phyloP scores from a whole-genome alignment of 176 grass and related monocot species.

The Guadua angustifolia region DNA sequence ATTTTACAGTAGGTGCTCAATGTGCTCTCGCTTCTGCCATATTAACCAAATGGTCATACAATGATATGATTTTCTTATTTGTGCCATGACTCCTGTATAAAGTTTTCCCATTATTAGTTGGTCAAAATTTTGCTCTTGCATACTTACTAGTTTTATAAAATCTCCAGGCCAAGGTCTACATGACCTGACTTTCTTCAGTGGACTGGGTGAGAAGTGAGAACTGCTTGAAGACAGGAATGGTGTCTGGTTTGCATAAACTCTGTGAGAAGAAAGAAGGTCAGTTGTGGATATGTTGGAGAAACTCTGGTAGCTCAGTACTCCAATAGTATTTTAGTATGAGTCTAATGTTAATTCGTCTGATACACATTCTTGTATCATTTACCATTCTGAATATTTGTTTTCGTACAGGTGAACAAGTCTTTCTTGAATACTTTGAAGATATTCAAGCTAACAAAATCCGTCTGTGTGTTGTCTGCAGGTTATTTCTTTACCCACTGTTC shows the following conservation, averaged over 20 bases:
- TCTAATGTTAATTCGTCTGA: slow-evolving; percentile 19
- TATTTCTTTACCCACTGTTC: neutral
- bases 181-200: slow-evolving; percentile 14
- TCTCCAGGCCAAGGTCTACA: slow-evolving; percentile 26
- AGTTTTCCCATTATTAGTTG: neutral
- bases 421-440: slow-evolving; percentile 26
- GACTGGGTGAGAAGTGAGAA: slow-evolving; percentile 9
- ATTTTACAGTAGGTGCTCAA: neutral
- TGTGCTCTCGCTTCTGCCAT: neutral
- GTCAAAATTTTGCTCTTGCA: slow-evolving; percentile 10
- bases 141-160: slow-evolving; percentile 22
- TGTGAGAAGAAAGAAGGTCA: slow-evolving; percentile 42
- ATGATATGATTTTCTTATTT: slow-evolving; percentile 13
- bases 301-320: neutral
- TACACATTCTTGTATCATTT: slow-evolving; percentile 26
- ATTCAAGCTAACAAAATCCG: slow-evolving; percentile 8
- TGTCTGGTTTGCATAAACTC: slow-evolving; percentile 20
- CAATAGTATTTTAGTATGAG: slow-evolving; percentile 12
- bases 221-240: slow-evolving; percentile 18
- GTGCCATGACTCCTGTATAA: neutral
- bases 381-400: neutral
- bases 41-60: neutral
- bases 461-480: slow-evolving; percentile 10
- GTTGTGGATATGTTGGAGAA: slow-evolving; percentile 1
- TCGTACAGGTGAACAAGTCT: slow-evolving; percentile 20